A percentile compares a stretch with the other conserved stretches of the same genome.
Conservation (phyloP, 345 rosid species). For the Gossypium turneri region DNA sequence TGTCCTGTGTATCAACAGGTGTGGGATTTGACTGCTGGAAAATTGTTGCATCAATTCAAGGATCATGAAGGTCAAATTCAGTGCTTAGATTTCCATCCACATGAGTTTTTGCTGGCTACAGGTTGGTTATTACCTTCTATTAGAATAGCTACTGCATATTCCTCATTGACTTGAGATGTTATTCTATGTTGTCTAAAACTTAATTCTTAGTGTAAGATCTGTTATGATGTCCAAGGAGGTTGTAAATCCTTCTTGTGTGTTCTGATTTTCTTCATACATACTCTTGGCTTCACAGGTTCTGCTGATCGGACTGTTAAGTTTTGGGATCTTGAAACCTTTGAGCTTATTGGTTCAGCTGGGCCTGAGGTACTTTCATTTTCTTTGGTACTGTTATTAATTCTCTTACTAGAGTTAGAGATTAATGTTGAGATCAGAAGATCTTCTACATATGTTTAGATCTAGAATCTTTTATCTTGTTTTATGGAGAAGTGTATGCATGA, state of each 20-base stretch:
- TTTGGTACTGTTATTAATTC: slow-evolving; percentile 10
- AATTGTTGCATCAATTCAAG: slow-evolving; percentile 86
- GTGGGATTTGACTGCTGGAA: slow-evolving; percentile 99
- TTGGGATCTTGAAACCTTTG: slow-evolving; percentile 99
- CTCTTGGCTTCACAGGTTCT: slow-evolving; percentile 55
- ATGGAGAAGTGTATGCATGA: background rate
- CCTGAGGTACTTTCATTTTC: slow-evolving; percentile 60
- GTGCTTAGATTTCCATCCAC: slow-evolving; percentile 98
- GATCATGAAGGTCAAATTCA: slow-evolving; percentile 90
- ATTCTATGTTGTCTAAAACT: slow-evolving; percentile 3
- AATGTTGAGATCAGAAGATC: no score
- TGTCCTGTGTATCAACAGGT: slow-evolving; percentile 43
- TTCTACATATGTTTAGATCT: background rate
- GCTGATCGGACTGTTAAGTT: slow-evolving; percentile 94
- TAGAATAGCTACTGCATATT: background rate
- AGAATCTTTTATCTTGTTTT: background rate
- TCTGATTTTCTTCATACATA: background rate
- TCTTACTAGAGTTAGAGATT: background rate
- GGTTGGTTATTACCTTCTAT: slow-evolving; percentile 41
- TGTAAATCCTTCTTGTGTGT: background rate
- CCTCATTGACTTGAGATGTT: slow-evolving; percentile 7
- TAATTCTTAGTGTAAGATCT: background rate
- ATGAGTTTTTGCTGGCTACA: slow-evolving; percentile 92
- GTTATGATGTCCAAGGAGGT: background rate
- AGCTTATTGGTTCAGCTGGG: slow-evolving; percentile 89